Evolutionary conservation across 2,329 filamentous ascomycete species (phyloP).

Genomic region (Sclerotinia borealis): DNA sequence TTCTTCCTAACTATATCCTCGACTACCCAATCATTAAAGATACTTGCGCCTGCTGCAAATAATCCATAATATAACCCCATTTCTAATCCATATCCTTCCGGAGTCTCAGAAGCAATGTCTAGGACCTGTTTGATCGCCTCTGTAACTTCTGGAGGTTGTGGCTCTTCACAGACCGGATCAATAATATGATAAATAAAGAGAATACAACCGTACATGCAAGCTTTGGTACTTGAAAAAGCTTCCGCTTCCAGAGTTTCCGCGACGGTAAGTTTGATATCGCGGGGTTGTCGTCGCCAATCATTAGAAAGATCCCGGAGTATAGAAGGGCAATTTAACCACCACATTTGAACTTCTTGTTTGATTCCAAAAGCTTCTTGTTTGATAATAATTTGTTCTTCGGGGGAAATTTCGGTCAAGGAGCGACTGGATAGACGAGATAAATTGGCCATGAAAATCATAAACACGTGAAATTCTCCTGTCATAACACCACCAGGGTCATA

Average conservation of each 20-base stretch:
- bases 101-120: conserved; percentile 28
- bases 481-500: conserved; percentile 27
- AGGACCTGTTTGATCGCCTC: conserved; percentile 26
- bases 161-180: conserved; percentile 22
- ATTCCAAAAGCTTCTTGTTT: conserved; percentile 18
- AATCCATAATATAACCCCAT: conserved; percentile 31
- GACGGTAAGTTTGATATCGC: conserved; percentile 26
- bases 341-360: conserved; percentile 20
- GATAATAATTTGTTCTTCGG: conserved; percentile 19
- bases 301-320: conserved; percentile 25
- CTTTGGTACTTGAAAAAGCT: conserved; percentile 28
- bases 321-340: conserved; percentile 26
- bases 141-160: conserved; percentile 21
- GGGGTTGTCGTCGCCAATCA: conserved; percentile 26
- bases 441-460: conserved; percentile 30
- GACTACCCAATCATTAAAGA: conserved; percentile 25
- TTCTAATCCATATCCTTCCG: conserved; percentile 29
- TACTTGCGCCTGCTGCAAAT: conserved; percentile 28
- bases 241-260: conserved; percentile 30
- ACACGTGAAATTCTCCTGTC: conserved; percentile 25
- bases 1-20: conserved; percentile 28
- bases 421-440: conserved; percentile 27
- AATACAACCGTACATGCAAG: conserved; percentile 26
- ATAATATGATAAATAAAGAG: conserved; percentile 30
- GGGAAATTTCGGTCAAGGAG: conserved; percentile 20